Evolutionary conservation across 1,284 basidiomycete species (phyloP).

Genomic region (Ceratobasidium sp.): DNA sequence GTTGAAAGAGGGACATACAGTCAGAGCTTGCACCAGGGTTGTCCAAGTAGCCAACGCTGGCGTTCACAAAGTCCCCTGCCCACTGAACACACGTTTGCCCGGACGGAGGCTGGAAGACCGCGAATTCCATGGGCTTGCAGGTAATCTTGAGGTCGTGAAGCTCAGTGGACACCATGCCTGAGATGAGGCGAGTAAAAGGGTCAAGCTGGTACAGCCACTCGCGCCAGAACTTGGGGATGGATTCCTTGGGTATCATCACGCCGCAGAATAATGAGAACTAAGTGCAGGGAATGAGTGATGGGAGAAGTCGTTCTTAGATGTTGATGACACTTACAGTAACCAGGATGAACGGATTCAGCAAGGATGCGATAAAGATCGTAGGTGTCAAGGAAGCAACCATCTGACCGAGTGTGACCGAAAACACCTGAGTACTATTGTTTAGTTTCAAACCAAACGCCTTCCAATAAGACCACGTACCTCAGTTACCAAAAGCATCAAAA

Average conservation of each 20-base stretch:
- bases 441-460: no score
- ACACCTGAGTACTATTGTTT: neutral
- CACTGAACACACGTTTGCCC: slow-evolving; percentile 80
- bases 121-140: slow-evolving; percentile 75
- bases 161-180: slow-evolving; percentile 80
- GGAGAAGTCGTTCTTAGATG: slow-evolving; percentile 43
- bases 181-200: slow-evolving; percentile 73
- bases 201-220: slow-evolving; percentile 73
- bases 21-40: slow-evolving; percentile 69
- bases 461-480: slow-evolving; percentile 14
- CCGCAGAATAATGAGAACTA: slow-evolving; percentile 83
- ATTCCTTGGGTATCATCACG: slow-evolving; percentile 67
- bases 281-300: slow-evolving; percentile 72
- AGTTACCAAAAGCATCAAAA: slow-evolving; percentile 71
- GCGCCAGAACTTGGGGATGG: slow-evolving; percentile 74
- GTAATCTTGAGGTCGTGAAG: slow-evolving; percentile 76
- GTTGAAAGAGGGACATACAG: no score
- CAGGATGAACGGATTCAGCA: slow-evolving; percentile 39
- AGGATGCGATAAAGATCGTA: slow-evolving; percentile 62
- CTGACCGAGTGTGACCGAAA: slow-evolving; percentile 50
- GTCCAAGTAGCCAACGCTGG: slow-evolving; percentile 80
- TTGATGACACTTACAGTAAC: slow-evolving; percentile 24
- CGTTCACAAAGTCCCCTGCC: slow-evolving; percentile 71
- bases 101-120: slow-evolving; percentile 72
- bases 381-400: slow-evolving; percentile 79